Base-by-base conservation (phyloP, 148 eudicot genomes). In the Salicornia ramosissima region DNA sequence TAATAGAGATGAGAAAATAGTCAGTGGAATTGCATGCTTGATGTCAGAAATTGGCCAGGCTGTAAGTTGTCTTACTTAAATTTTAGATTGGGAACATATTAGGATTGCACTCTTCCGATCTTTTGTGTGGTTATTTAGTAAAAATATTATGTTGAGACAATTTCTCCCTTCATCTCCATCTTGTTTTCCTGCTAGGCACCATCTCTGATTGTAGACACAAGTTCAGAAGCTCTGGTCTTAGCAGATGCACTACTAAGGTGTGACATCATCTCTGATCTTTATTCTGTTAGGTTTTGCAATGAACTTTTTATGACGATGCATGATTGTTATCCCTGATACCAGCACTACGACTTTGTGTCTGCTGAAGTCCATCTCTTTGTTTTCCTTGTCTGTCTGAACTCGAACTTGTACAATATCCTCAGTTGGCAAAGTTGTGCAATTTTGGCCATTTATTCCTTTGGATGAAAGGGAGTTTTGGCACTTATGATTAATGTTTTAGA, bases 31-130 rank as follows among this genome's bases (percentile, higher is more conserved):
- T 71, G 92, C 96, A 28, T 90, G 91, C 78, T 83, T 94, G 83
- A 81, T 94, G 96, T 90, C 99, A 29, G 99, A 94, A 87, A 90
- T 84, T 83, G 99, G 99, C 71, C 99, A 94, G 79, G 92, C 99
- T 53, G 99, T 94, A 85, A 90, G 99, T 84, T 77, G 22, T 58
- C 53, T 21, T 68, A 14, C 36, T 40, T 56, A 50, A 24, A 26
- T 50, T 40, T 47, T 50, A 71, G 24, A 46, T 61, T 46, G 28
- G 51, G 54, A 42, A 25, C 12, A 61, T 47, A 26, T 64, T 42
- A 25, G 16, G 60, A 22, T 63, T 70, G 70, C 21, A 71, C 34
- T 30, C 50, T 74, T 19, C 51, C 22, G 63, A 51, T 63, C 64
- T 47, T 28, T 58, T 45, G 56, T 62, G 54, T 3, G 40, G 47